These are phyloP conservation scores for Xylariaceae sp. DNA, from an alignment of 2,329 filamentous ascomycete species.

Conservation along the genomic window DNA sequence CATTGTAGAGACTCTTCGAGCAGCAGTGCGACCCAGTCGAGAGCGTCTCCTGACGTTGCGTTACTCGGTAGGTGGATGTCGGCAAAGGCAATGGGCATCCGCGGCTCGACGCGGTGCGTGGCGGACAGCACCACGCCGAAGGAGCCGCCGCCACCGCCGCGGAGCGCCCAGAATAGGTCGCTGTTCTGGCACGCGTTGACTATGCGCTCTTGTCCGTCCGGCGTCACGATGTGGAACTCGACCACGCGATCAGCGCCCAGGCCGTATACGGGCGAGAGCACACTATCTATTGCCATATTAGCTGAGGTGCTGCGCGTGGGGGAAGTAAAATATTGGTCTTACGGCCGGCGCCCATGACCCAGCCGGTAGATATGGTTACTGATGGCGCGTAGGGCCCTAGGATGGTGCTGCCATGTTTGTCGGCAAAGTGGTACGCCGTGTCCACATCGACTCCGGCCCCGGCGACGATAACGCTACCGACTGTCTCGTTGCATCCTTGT, in stretches of 20 bases:
- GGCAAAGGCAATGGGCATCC: constrained; percentile 13
- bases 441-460: constrained; percentile 9
- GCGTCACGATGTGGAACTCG: constrained; percentile 38
- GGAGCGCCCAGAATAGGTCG: constrained; percentile 29
- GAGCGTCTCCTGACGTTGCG: constrained; percentile 9
- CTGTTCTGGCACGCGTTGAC: constrained; percentile 38
- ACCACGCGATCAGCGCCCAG: constrained; percentile 45
- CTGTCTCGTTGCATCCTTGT: constrained; percentile 8
- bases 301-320: neutral
- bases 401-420: constrained; percentile 13
- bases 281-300: neutral
- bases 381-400: constrained; percentile 13
- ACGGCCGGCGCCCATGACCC: constrained; percentile 13
- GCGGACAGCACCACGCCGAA: constrained; percentile 42
- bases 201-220: constrained; percentile 34
- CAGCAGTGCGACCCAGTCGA: constrained; percentile 14
- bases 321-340: neutral
- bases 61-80: constrained; percentile 16
- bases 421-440: constrained; percentile 12
- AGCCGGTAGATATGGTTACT: constrained; percentile 12
- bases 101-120: constrained; percentile 15
- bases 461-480: constrained; percentile 11
- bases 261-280: constrained; percentile 30
- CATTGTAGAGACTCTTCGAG: constrained; percentile 14
- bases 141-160: constrained; percentile 36